Base-by-base conservation (phyloP, 768 basidiomycete genomes). In the Leccinum uliginosum region DNA sequence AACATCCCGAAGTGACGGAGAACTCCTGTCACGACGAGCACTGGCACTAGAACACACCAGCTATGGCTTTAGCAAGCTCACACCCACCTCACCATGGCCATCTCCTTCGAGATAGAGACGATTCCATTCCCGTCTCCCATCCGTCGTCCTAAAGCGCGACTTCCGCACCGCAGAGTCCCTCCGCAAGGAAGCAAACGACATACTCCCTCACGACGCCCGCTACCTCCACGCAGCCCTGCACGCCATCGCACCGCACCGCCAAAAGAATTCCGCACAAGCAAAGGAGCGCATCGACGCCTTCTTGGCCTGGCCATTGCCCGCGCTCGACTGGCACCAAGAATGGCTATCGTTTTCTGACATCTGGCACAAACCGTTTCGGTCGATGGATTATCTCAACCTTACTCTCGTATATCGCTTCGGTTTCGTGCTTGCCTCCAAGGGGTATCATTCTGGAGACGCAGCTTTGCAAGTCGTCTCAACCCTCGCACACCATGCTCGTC, bases 371-470 rank as follows among this genome's bases (percentile, higher is more conserved):
- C 64, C 75, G 11, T 63, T 81, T 24, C 65, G 67, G 26, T 55
- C 54, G 23, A 60, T n/a, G 55, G 59, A 59, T n/a, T n/a, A 62
- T 32, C 66, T 70, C 47, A 70, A 77, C 26, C 66, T 77, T 15
- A 51, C 66, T 3, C 70, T 81, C 24, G 57, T 81, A 14, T 62
- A 75, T n/a, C n/a, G n/a, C n/a, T n/a, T 54, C 72, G 66, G 14
- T 80, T 83, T 75, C 44, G 67, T 75, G 4, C 71, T 74, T n/a
- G 78, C 78, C 3, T 67, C 71, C 17, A 83, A 81, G 60, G 84
- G 84, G 0, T n/a, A n/a, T n/a, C n/a, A n/a, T n/a, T n/a, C n/a
- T n/a, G n/a, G n/a, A n/a, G n/a, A n/a, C n/a, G n/a, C n/a, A n/a
- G n/a, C n/a, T n/a, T n/a, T n/a, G n/a, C n/a, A 49, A 3, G 65